Evolutionary conservation across 768 basidiomycete genomes (phyloP).

Genomic region (Mycena leptocephala): DNA sequence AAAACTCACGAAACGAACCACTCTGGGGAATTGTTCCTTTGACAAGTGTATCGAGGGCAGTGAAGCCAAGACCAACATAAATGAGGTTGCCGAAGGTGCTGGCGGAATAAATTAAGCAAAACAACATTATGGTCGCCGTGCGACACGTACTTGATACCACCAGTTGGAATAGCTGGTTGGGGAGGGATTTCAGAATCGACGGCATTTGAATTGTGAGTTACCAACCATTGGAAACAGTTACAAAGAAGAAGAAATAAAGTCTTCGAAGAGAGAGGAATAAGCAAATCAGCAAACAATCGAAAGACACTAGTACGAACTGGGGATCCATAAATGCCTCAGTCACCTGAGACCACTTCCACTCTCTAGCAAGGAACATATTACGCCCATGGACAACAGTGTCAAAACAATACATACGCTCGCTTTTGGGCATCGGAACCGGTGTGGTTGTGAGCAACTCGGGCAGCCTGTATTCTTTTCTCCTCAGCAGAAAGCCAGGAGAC

Average conservation of each 20-base stretch:
- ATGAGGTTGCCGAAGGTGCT: constrained; percentile 6
- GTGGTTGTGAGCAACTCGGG: constrained; percentile 10
- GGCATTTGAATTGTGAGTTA: too few relatives aligned
- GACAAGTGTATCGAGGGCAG: background rate
- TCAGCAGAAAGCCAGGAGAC: constrained; percentile 11
- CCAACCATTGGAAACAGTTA: background rate
- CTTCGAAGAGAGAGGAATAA: background rate
- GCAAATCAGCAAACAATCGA: background rate
- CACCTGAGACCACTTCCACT: background rate
- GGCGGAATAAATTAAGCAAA: background rate
- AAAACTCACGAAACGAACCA: background rate
- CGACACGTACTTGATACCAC: background rate
- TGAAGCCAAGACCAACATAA: constrained; percentile 7
- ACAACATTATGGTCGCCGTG: background rate
- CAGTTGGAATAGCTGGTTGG: background rate
- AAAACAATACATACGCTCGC: background rate
- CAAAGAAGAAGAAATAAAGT: constrained; percentile 6
- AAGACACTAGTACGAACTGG: background rate
- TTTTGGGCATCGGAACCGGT: constrained; percentile 6
- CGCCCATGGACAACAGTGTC: background rate
- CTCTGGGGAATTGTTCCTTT: constrained; percentile 2
- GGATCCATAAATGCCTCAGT: background rate
- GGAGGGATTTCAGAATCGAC: background rate
- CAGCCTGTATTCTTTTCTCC: constrained; percentile 12
- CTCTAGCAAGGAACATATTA: background rate